Evolutionary conservation across 2,329 filamentous ascomycete species (phyloP).

Genomic region (Epichloe brachyelytri): DNA sequence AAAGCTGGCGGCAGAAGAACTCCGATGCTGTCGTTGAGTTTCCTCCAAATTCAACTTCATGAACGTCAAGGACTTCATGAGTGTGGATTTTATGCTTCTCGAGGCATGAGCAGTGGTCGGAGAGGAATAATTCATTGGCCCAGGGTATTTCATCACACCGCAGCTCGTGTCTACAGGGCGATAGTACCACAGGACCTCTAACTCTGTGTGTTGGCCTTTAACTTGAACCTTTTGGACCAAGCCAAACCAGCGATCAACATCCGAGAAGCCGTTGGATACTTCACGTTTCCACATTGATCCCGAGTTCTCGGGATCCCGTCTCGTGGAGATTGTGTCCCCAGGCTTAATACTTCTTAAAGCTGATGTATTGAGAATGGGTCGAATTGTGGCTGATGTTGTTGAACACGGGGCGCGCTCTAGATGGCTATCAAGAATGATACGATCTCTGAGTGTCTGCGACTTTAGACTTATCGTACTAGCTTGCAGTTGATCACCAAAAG

Average conservation of each 20-base stretch:
- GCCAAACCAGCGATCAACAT: slow-evolving; percentile 52
- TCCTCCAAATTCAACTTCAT: slow-evolving; percentile 45
- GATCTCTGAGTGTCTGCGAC: slow-evolving; percentile 16
- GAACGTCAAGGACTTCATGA: slow-evolving; percentile 42
- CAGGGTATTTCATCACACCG: slow-evolving; percentile 55
- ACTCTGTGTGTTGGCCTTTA: slow-evolving; percentile 24
- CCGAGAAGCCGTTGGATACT: slow-evolving; percentile 25
- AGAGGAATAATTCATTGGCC: slow-evolving; percentile 62
- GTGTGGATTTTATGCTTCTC: slow-evolving; percentile 33
- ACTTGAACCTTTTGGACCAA: slow-evolving; percentile 47
- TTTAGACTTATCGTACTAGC: slow-evolving; percentile 15
- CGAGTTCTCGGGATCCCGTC: slow-evolving; percentile 30
- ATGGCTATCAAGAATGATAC: slow-evolving; percentile 15
- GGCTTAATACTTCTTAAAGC: slow-evolving; percentile 22
- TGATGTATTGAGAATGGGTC: background rate
- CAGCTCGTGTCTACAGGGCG: slow-evolving; percentile 59
- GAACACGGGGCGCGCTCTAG: slow-evolving; percentile 12
- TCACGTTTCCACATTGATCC: slow-evolving; percentile 44
- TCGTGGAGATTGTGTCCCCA: slow-evolving; percentile 37
- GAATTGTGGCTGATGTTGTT: background rate
- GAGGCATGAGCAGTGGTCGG: slow-evolving; percentile 60
- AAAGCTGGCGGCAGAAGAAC: slow-evolving; percentile 61
- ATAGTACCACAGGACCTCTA: slow-evolving; percentile 66
- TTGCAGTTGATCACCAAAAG: slow-evolving; percentile 41
- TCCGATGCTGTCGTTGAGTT: slow-evolving; percentile 32